Evolutionary conservation across 1,284 basidiomycete species (phyloP).

Genomic region (Lignosus rhinocerotis): DNA sequence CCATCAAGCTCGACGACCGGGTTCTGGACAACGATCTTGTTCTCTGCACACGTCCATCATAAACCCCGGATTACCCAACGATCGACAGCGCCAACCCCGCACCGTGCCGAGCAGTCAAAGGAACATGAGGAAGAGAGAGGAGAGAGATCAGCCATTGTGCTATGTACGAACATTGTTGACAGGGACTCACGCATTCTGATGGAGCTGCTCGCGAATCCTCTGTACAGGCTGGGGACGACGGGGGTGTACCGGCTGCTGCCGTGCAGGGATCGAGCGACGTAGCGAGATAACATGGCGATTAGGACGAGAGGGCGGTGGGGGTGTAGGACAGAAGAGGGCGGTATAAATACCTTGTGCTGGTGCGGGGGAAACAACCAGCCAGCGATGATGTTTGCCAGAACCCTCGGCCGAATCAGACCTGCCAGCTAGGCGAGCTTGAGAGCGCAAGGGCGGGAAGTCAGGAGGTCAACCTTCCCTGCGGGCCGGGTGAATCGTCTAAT

Average conservation of each 20-base stretch:
- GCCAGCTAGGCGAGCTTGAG: constrained; percentile 4
- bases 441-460: background rate
- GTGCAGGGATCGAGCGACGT: constrained; percentile 15
- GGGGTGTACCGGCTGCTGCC: constrained; percentile 10
- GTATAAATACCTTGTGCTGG: constrained; percentile 13
- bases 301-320: constrained; percentile 5
- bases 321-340: background rate
- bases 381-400: constrained; percentile 9
- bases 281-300: constrained; percentile 21
- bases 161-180: background rate
- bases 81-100: background rate
- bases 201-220: constrained; percentile 34
- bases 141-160: background rate
- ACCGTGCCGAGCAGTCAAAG: background rate
- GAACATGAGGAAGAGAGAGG: background rate
- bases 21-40: constrained; percentile 84
- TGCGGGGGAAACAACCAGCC: background rate
- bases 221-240: constrained; percentile 7
- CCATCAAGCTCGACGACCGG: constrained; percentile 97
- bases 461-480: background rate
- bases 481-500: constrained; percentile 8
- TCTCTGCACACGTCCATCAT: constrained; percentile 27
- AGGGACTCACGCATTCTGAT: constrained; percentile 32
- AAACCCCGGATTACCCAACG: background rate
- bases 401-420: constrained; percentile 22